phyloP scores from a whole-genome alignment of 2,329 filamentous ascomycete genomes.

The Biscogniauxia mediterranea region DNA sequence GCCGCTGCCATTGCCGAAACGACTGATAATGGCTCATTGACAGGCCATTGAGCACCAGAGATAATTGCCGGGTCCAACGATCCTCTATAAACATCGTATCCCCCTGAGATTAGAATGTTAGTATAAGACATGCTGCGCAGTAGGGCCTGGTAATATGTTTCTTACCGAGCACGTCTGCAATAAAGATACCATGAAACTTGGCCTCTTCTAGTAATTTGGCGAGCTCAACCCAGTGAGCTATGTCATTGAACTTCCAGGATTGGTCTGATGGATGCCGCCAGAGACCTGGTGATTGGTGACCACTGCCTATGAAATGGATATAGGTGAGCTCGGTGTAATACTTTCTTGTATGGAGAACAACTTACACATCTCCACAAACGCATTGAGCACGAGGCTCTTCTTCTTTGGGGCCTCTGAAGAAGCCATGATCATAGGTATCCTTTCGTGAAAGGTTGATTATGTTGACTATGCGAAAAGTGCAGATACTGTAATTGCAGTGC shows the following conservation, averaged over 20 bases:
- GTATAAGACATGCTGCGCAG: slow-evolving; percentile 6
- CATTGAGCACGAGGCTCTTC: slow-evolving; percentile 49
- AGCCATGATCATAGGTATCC: not conserved
- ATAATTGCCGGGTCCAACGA: slow-evolving; percentile 57
- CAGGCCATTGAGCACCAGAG: slow-evolving; percentile 68
- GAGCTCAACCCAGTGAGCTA: slow-evolving; percentile 62
- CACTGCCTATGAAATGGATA: slow-evolving; percentile 31
- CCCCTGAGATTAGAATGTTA: slow-evolving; percentile 38
- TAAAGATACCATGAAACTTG: slow-evolving; percentile 63
- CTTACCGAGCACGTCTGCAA: slow-evolving; percentile 60
- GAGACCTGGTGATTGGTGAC: slow-evolving; percentile 44
- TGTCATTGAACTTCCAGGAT: slow-evolving; percentile 56
- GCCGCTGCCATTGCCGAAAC: slow-evolving; percentile 69
- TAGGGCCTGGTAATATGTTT: not conserved
- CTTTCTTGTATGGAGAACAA: not conserved
- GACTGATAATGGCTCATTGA: slow-evolving; percentile 65
- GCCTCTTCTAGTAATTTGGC: slow-evolving; percentile 62
- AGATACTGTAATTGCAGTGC: not conserved
- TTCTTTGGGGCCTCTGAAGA: slow-evolving; percentile 23
- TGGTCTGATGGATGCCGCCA: slow-evolving; percentile 57
- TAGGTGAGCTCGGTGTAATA: not conserved
- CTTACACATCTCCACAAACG: slow-evolving; percentile 49
- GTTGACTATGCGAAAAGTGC: not conserved
- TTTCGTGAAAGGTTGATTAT: not conserved
- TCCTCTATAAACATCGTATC: slow-evolving; percentile 68